Base-by-base conservation (phyloP, 257 asterid genomes). In the Gentiana dahurica region DNA sequence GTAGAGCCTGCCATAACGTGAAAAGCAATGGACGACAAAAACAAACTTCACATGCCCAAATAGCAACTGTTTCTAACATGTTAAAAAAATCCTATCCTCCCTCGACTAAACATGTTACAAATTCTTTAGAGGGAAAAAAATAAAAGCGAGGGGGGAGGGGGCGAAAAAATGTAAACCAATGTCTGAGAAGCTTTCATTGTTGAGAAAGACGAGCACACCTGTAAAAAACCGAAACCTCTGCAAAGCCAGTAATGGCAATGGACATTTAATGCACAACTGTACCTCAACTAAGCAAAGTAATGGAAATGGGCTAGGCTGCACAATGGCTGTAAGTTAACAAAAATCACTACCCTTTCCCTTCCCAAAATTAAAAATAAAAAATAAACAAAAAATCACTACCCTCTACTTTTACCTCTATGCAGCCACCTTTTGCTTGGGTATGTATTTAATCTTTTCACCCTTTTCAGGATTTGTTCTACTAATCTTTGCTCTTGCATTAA, bases 211-310 rank as follows among this genome's bases (percentile, higher is more conserved):
- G 45, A 41, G 5, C 46, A 41, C 78, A 73, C 87, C 79, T 44
- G 73, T 72, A 80, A 76, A 80, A 76, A 79, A 78, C 66, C 67
- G 79, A 74, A 75, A 81, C 74, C 78, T 76, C 81, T 59, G 84
- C 66, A 69, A 43, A 7, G 9, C 12, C 45, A 58, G 65, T 54
- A n/a, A 35, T 69, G 24, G 62, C 50, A 57, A 68, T 44, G 54
- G 36, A 49, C 57, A 24, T 64, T 64, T 39, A 33, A 78, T 75
- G 69, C 74, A 73, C 69, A 68, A 66, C 54, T 15, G 55, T 67
- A 5, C 46, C 46, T 41, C 46, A 5, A 10, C 46, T 5, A 41
- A 7, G 1, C 13, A 51, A 60, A 61, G 56, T n/a, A 34, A 69
- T 12, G 61, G 50, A 62, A 59, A 73, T 39, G 57, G 33, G 39